phyloP scores from a whole-genome alignment of 2,329 filamentous ascomycete species.

The Penicillium sp. region DNA sequence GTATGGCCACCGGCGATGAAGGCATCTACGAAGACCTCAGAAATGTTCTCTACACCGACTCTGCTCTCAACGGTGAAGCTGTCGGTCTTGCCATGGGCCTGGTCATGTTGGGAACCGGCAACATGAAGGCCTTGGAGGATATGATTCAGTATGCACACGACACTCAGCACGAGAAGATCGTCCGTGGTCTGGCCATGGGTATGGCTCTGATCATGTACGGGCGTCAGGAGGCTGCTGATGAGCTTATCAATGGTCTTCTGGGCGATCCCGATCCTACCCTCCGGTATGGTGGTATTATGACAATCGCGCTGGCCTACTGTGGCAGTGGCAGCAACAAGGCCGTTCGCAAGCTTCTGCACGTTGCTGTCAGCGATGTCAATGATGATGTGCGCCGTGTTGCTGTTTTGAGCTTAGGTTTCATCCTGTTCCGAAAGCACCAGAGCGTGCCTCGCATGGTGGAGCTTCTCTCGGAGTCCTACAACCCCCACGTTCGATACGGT shows the following conservation, averaged over 20 bases:
- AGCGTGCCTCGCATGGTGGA: constrained; percentile 99
- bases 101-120: constrained; percentile 98
- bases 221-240: constrained; percentile 90
- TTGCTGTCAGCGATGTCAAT: constrained; percentile 96
- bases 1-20: constrained; percentile 92
- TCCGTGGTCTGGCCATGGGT: constrained; percentile 89
- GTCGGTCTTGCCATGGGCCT: constrained; percentile 95
- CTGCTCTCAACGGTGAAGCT: constrained; percentile 93
- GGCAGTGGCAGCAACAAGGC: constrained; percentile 98
- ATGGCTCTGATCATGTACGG: constrained; percentile 99
- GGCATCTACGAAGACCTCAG: constrained; percentile 91
- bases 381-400: constrained; percentile 95
- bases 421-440: constrained; percentile 95
- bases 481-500: constrained; percentile 95
- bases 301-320: constrained; percentile 96
- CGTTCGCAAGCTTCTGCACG: constrained; percentile 90
- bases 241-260: constrained; percentile 88
- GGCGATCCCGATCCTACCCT: constrained; percentile 92
- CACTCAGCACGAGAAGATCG: constrained; percentile 98
- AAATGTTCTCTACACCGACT: constrained; percentile 86
- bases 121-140: constrained; percentile 86
- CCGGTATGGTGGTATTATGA: constrained; percentile 97
- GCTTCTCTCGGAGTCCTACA: constrained; percentile 96
- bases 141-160: constrained; percentile 99
- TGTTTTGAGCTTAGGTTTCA: constrained; percentile 97